A percentile compares a stretch with the other conserved stretches of the same genome.
phyloP scores from a whole-genome alignment of 2,329 filamentous ascomycete species.

The Gnomoniopsis sp. region DNA sequence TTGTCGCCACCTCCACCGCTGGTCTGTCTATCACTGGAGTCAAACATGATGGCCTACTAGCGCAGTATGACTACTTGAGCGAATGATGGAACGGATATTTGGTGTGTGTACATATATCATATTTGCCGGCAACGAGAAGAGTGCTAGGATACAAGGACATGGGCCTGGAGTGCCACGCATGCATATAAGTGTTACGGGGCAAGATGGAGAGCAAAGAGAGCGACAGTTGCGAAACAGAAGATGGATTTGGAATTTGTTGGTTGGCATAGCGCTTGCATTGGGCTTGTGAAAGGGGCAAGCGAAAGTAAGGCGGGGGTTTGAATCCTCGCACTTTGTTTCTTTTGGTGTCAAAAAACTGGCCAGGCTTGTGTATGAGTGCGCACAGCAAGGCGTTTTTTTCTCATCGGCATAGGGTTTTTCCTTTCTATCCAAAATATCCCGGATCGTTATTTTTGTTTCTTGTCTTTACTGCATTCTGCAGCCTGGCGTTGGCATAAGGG shows the following conservation, averaged over 20 bases:
- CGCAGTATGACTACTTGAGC: background rate
- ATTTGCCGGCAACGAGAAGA: background rate
- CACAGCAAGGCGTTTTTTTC: background rate
- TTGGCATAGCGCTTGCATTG: background rate
- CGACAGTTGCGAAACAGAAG: background rate
- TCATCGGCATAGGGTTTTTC: background rate
- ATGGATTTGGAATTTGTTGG: background rate
- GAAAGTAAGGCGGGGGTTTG: background rate
- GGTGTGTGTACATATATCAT: too few species aligned
- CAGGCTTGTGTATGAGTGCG: background rate
- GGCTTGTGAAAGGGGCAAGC: background rate
- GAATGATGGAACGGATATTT: background rate
- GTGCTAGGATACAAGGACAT: background rate
- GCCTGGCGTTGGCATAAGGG: slow-evolving; percentile 12
- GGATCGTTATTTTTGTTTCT: background rate
- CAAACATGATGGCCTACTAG: background rate
- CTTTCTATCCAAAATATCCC: background rate
- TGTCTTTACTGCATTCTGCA: background rate
- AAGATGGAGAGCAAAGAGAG: background rate
- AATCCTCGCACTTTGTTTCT: background rate
- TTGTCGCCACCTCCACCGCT: background rate
- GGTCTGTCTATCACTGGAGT: background rate
- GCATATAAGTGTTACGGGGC: background rate
- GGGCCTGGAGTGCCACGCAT: too few species aligned
- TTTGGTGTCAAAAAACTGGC: background rate